phyloP scores from a whole-genome alignment of 1,284 basidiomycete genomes.

The Leucocoprinus gongylophorus region DNA sequence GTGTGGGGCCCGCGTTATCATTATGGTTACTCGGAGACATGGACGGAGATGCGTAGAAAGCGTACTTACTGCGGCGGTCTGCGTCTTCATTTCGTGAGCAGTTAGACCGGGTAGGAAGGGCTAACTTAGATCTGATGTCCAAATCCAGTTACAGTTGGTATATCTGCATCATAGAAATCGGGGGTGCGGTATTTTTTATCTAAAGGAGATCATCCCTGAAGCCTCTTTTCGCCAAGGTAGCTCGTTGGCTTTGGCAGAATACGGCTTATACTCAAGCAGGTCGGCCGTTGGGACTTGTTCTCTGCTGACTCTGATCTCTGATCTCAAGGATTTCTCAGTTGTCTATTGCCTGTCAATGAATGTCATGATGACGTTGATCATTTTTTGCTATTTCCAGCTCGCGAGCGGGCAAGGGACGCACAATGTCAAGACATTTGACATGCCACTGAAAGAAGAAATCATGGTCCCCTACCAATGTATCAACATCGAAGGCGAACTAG shows the following conservation, averaged over 20 bases:
- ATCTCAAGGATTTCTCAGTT: constrained; percentile 18
- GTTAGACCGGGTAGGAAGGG: background rate
- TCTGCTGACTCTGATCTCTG: background rate
- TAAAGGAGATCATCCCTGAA: background rate
- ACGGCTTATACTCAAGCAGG: constrained; percentile 27
- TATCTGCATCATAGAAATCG: constrained; percentile 33
- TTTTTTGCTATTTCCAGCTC: constrained; percentile 32
- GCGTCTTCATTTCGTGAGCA: constrained; percentile 8
- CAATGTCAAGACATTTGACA: constrained; percentile 24
- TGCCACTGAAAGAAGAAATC: constrained; percentile 27
- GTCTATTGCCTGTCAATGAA: constrained; percentile 29
- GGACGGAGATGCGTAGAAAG: background rate
- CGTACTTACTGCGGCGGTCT: background rate
- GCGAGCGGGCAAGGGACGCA: constrained; percentile 29
- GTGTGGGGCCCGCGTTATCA: background rate
- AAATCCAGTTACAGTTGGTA: constrained; percentile 30
- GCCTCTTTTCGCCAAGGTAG: constrained; percentile 20
- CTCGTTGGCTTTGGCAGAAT: constrained; percentile 33
- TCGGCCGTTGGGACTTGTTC: constrained; percentile 15
- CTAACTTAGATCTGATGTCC: background rate
- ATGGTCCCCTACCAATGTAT: constrained; percentile 39
- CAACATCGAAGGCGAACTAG: constrained; percentile 31
- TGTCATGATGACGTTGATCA: constrained; percentile 24
- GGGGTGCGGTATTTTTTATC: constrained; percentile 23
- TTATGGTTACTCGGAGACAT: background rate